A percentile compares a stretch with the other conserved stretches of the same genome.
Evolutionary conservation across 2,329 filamentous ascomycete species (phyloP).

Genomic region (Botrytis squamosa): DNA sequence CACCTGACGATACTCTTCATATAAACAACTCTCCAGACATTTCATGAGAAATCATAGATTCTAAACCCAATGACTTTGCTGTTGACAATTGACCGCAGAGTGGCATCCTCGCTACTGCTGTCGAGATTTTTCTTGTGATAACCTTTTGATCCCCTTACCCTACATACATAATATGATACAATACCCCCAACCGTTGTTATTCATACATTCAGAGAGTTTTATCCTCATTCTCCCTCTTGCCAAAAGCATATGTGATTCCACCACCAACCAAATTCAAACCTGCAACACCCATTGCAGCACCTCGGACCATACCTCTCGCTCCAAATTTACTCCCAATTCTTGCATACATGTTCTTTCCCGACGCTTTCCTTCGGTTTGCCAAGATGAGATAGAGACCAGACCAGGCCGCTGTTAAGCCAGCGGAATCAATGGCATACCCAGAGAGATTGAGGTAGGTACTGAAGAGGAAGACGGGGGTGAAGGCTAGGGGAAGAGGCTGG

Average conservation of each 20-base stretch:
- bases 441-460: constrained; percentile 64
- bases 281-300: constrained; percentile 51
- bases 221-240: constrained; percentile 39
- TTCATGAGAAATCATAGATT: neutral
- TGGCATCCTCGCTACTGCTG: neutral
- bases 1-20: neutral
- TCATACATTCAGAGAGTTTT: constrained; percentile 3
- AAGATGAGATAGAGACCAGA: constrained; percentile 64
- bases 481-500: constrained; percentile 64
- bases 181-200: neutral
- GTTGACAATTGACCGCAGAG: neutral
- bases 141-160: neutral
- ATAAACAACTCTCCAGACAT: neutral
- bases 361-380: constrained; percentile 52
- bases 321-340: constrained; percentile 50
- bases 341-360: constrained; percentile 27
- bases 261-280: constrained; percentile 50
- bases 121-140: neutral
- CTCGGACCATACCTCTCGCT: constrained; percentile 51
- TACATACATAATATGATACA: neutral
- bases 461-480: constrained; percentile 65
- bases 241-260: constrained; percentile 52
- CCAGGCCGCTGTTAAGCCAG: constrained; percentile 63
- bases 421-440: constrained; percentile 61
- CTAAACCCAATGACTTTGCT: neutral